These are phyloP conservation scores for Ganoderma sp. DNA, from an alignment of 1,284 basidiomycete genomes.

Conservation along the genomic window DNA sequence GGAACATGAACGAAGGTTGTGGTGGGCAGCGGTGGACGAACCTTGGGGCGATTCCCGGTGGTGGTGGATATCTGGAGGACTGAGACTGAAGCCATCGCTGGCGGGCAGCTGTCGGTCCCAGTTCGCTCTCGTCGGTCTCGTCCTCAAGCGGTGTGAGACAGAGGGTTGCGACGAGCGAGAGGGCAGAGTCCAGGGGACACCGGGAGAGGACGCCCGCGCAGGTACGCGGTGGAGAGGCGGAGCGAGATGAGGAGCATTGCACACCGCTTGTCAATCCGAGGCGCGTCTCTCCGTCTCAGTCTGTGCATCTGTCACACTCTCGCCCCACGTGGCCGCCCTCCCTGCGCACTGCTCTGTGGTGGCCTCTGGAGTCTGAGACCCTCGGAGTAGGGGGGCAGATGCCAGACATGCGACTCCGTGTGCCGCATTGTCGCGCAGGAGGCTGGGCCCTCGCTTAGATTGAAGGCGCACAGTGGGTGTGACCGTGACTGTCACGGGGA, in stretches of 20 bases:
- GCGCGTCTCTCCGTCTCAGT: too few relatives aligned
- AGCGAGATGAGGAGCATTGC: background rate
- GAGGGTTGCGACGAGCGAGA: background rate
- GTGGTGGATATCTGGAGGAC: constrained; percentile 22
- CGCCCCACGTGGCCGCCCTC: background rate
- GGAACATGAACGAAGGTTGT: background rate
- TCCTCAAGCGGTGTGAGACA: background rate
- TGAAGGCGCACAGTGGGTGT: background rate
- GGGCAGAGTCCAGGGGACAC: background rate
- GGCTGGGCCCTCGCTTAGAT: too few relatives aligned
- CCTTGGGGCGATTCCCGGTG: constrained; percentile 21
- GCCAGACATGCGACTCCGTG: background rate
- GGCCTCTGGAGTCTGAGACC: too few relatives aligned
- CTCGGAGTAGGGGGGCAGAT: too few relatives aligned
- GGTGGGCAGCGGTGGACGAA: background rate
- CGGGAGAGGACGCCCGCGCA: background rate
- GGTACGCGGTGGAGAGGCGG: background rate
- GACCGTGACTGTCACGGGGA: constrained; percentile 20
- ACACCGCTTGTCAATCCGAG: background rate
- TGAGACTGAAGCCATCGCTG: constrained; percentile 21
- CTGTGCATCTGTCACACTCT: background rate
- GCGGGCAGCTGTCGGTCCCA: background rate
- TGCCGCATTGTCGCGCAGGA: too few relatives aligned
- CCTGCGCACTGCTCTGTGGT: too few relatives aligned
- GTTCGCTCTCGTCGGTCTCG: background rate